phyloP scores from a whole-genome alignment of 129 eudicot genomes.

The Kitagawia praeruptora region DNA sequence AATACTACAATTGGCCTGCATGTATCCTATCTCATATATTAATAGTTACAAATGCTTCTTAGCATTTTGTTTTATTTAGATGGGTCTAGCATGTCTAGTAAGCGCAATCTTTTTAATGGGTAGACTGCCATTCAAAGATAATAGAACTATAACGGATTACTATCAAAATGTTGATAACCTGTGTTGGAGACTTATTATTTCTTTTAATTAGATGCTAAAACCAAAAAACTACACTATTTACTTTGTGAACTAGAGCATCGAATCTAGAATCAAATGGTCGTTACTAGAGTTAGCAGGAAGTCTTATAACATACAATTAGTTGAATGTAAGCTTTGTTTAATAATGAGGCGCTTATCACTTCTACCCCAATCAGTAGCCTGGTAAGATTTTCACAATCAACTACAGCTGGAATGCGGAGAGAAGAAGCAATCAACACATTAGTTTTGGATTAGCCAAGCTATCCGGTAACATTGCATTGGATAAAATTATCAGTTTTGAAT shows the following conservation, averaged over 20 bases:
- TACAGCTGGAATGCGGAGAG: not conserved
- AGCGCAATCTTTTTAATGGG: not conserved
- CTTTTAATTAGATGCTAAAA: no score
- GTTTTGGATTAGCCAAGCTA: not conserved
- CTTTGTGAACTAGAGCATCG: not conserved
- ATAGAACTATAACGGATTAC: not conserved
- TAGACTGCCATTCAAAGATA: not conserved
- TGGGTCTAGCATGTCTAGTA: not conserved
- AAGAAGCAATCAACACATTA: not conserved
- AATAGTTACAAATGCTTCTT: no score
- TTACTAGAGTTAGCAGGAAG: not conserved
- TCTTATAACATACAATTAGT: not conserved
- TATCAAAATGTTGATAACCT: not conserved
- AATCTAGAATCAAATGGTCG: not conserved
- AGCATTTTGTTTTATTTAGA: not conserved
- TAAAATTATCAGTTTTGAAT: not conserved
- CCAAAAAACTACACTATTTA: not conserved
- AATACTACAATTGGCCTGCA: slow-evolving; percentile 72
- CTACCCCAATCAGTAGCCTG: not conserved
- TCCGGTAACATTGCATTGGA: not conserved
- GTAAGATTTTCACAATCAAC: not conserved
- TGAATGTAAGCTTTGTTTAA: not conserved
- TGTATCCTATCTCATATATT: not conserved
- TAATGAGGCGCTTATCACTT: not conserved
- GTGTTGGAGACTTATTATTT: not conserved